A percentile compares a stretch with the other conserved stretches of the same genome.
phyloP scores from a whole-genome alignment of 768 basidiomycete genomes.

The Flagelloscypha sp. region DNA sequence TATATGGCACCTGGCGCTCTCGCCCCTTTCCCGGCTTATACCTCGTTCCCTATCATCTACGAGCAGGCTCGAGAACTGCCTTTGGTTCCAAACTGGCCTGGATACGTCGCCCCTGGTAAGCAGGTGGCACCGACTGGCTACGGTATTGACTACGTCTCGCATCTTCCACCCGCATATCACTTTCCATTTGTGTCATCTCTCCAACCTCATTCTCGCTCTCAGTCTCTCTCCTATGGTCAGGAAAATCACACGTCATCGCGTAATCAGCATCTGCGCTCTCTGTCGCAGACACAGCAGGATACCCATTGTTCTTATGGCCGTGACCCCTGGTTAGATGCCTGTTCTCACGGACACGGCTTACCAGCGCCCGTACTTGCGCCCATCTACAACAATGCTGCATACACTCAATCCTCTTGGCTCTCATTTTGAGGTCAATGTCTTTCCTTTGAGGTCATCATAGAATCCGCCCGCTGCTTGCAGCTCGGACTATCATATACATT shows the following conservation, averaged over 20 bases:
- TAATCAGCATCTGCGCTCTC: conserved; percentile 49
- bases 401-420: conserved; percentile 44
- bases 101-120: conserved; percentile 29
- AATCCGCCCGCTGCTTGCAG: conserved; percentile 7
- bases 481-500: neutral
- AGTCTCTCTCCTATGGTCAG: conserved; percentile 46
- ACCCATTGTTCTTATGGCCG: conserved; percentile 26
- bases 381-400: conserved; percentile 31
- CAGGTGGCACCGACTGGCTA: conserved; percentile 25
- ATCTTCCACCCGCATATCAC: conserved; percentile 23
- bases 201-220: conserved; percentile 44
- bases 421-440: conserved; percentile 28
- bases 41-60: conserved; percentile 20
- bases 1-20: conserved; percentile 62
- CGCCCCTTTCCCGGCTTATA: conserved; percentile 31
- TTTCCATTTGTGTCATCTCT: conserved; percentile 30
- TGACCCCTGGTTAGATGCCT: conserved; percentile 35
- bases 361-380: conserved; percentile 34
- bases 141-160: conserved; percentile 26
- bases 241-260: conserved; percentile 37
- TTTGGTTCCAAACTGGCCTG: conserved; percentile 28
- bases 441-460: conserved; percentile 24
- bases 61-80: conserved; percentile 28
- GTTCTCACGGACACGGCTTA: conserved; percentile 31
- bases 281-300: conserved; percentile 47